Evolutionary conservation across 495 filamentous ascomycete species (phyloP), one percentile per base, ranked within the genome.

Genomic region (Penicillium angulare): DNA sequence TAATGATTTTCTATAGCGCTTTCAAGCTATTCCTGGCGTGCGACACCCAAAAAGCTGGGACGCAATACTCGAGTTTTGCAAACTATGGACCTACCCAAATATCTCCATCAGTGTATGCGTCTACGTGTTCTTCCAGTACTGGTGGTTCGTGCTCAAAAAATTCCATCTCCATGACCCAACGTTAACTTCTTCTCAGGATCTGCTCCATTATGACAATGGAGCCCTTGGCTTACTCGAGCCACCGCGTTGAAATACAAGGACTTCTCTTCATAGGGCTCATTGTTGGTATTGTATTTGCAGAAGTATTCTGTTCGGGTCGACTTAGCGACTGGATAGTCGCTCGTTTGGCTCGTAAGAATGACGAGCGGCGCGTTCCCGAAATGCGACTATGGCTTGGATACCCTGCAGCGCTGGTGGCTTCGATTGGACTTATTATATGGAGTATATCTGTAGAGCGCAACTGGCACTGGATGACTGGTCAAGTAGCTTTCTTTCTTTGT

Each of bases 381-480:
- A 81, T 81, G 79, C 63, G 83, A 22, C 55, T 85, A 22, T 85
- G 80, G 83, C 50, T 84, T 34, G 70, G 69, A 7, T 84, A 83
- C 60, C 80, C 79, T 13, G 79, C 79, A n/a, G 65, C 69, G n/a
- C 2, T 72, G 15, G 23, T 80, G 7, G 7, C 24, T 45, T 33
- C 38, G 68, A 68, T 69, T 22, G 73, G 73, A 0, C 55, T 69
- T 22, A 60, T 84, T 24, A 20, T 84, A 23, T 86, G 82, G 81
- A 79, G 82, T 1, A 52, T 84, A 32, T 79, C 75, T 36, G 63
- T 86, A 6, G 81, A 86, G 49, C 69, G 68, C 45, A 61, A 53
- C 1, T 80, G 78, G 29, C 79, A 86, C 56, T 86, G 81, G 76
- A 78, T 82, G 29, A 77, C 83, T 1, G 82, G 80, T 0, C 81